Evolutionary conservation across 1,284 basidiomycete genomes (phyloP).

Genomic region (Apiotrichum porosum): DNA sequence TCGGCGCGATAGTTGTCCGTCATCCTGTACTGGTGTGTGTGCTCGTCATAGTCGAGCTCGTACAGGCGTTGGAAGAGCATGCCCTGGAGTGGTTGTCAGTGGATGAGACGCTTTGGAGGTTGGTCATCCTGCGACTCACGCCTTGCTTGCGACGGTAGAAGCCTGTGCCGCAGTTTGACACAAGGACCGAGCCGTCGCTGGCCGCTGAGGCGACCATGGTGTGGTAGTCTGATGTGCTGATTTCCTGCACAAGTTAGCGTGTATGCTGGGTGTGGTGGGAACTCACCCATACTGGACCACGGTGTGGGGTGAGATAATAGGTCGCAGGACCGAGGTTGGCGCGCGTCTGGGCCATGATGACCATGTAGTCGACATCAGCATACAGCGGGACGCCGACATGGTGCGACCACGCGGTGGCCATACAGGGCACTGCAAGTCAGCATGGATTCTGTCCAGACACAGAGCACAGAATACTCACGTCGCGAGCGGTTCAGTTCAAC

Average conservation of each 20-base stretch:
- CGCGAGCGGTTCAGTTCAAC: constrained; percentile 26
- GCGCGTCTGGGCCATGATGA: constrained; percentile 29
- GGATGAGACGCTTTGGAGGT: too few species aligned
- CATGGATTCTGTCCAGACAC: background rate
- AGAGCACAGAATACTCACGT: constrained; percentile 18
- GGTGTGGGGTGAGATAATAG: constrained; percentile 24
- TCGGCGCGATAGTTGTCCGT: constrained; percentile 74
- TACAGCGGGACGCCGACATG: constrained; percentile 32
- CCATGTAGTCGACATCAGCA: constrained; percentile 39
- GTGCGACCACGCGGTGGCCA: constrained; percentile 31
- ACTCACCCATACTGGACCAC: constrained; percentile 72
- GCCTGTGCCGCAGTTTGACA: constrained; percentile 22
- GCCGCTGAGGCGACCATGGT: constrained; percentile 73
- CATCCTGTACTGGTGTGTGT: constrained; percentile 69
- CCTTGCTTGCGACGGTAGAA: constrained; percentile 24
- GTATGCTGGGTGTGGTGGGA: too few species aligned
- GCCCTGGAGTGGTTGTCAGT: constrained; percentile 55
- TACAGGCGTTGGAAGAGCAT: constrained; percentile 73
- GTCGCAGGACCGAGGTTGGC: constrained; percentile 5
- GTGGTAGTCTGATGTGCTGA: constrained; percentile 76
- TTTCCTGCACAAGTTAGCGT: constrained; percentile 52
- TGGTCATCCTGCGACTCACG: too few species aligned
- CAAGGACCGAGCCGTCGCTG: constrained; percentile 67
- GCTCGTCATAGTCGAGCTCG: constrained; percentile 76
- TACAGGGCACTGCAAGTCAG: constrained; percentile 28